Base-by-base conservation (phyloP, 2,329 filamentous ascomycete genomes). In the Boeremia lycopersici region DNA sequence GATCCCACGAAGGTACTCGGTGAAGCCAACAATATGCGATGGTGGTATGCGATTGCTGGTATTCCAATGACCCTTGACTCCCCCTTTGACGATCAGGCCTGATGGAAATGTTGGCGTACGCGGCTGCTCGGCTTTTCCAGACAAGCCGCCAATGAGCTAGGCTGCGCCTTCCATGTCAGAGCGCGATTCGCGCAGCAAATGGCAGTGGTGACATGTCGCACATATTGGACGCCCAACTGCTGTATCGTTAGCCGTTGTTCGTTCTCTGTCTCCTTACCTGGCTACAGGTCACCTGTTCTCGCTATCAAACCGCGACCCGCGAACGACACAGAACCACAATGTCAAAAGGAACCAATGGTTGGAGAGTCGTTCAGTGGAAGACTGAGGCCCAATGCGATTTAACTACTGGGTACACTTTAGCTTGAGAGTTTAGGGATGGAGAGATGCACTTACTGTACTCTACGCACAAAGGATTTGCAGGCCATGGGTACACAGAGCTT, bases 351-450 rank as follows among this genome's bases (percentile, higher is more conserved):
- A 19, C 38, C 31, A 6, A 33, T n/a, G 11, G 7, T 26, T 25
- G 15, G n/a, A 29, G 23, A 12, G 12, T 28, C 31, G 36, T 34
- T 35, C 17, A 40, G 5, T 25, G 41, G 12, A 17, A n/a, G n/a
- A 2, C 6, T 26, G 33, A 40, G 29, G 35, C n/a, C 28, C 23
- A 38, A 28, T 48, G 39, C 13, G 64, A 63, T 67, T 53, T 28
- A 50, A 31, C 55, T 66, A 66, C 62, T 65, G 51, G 28, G 36
- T 13, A 35, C 4, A 6, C 51, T 52, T 68, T 52, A 68, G 63
- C 50, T 60, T 34, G 34, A 23, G 15, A 25, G 13, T 17, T 29
- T 15, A 9, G 15, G 3, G 7, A 15, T 33, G 25, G 39, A 19
- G 29, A 31, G 12, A 25, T 23, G 13, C 40, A 54, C 52, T 49